Evolutionary conservation across 805 yeast species (phyloP).

Genomic region (Suhomyces sp.): DNA sequence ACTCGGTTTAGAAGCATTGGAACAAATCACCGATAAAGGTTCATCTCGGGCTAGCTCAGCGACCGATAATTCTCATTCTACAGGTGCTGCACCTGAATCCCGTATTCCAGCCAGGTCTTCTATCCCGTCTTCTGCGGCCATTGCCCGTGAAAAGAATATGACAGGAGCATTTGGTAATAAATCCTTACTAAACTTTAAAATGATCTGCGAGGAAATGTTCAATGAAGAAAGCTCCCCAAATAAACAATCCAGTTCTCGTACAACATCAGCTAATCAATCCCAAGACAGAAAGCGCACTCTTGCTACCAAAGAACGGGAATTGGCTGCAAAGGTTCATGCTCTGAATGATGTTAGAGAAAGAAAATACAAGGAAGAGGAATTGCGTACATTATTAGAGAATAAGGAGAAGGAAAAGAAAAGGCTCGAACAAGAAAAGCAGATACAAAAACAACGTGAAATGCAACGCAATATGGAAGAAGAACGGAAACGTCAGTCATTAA

Average conservation of each 20-base stretch:
- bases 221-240: slow-evolving; percentile 13
- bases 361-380: slow-evolving; percentile 18
- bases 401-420: slow-evolving; percentile 8
- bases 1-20: slow-evolving; percentile 16
- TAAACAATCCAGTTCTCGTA: neutral
- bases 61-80: neutral
- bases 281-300: neutral
- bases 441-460: slow-evolving; percentile 17
- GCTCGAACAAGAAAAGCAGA: slow-evolving; percentile 12
- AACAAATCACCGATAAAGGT: slow-evolving; percentile 7
- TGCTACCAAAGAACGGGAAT: slow-evolving; percentile 12
- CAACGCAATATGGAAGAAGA: slow-evolving; percentile 16
- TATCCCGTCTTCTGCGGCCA: slow-evolving; percentile 1
- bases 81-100: neutral
- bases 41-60: neutral
- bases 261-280: neutral
- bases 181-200: slow-evolving; percentile 29
- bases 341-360: slow-evolving; percentile 12
- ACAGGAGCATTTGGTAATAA: slow-evolving; percentile 13
- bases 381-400: slow-evolving; percentile 11
- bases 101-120: neutral
- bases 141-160: slow-evolving; percentile 3
- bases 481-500: slow-evolving; percentile 18
- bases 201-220: slow-evolving; percentile 32
- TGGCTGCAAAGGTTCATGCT: slow-evolving; percentile 13